phyloP scores from a whole-genome alignment of 2,329 filamentous ascomycete genomes.

The Penicillium sp. region DNA sequence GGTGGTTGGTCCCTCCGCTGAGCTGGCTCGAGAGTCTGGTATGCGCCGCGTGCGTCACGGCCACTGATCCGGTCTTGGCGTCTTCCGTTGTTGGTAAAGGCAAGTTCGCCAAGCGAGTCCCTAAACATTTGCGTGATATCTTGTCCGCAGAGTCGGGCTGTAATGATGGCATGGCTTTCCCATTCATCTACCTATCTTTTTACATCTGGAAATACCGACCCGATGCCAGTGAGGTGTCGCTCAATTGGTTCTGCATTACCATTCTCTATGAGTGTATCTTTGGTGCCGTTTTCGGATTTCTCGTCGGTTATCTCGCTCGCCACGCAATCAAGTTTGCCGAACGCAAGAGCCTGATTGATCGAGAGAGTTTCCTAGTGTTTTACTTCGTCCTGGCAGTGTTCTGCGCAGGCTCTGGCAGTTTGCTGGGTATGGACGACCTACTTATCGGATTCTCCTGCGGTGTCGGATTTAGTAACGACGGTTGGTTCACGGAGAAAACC shows the following conservation, averaged over 20 bases:
- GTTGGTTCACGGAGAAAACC: slow-evolving; percentile 97
- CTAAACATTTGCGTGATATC: slow-evolving; percentile 93
- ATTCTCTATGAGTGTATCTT: slow-evolving; percentile 96
- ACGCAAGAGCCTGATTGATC: slow-evolving; percentile 79
- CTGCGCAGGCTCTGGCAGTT: slow-evolving; percentile 87
- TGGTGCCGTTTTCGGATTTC: slow-evolving; percentile 82
- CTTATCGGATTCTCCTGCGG: slow-evolving; percentile 92
- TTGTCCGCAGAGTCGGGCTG: slow-evolving; percentile 96
- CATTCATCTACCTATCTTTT: slow-evolving; percentile 88
- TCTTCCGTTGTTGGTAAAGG: slow-evolving; percentile 98
- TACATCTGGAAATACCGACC: slow-evolving; percentile 84
- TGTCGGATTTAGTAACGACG: slow-evolving; percentile 98
- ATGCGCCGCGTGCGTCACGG: slow-evolving; percentile 89
- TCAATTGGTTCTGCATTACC: slow-evolving; percentile 85
- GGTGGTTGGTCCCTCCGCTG: slow-evolving; percentile 78
- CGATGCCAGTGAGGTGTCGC: slow-evolving; percentile 66
- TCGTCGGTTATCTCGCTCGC: slow-evolving; percentile 83
- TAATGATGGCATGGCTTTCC: slow-evolving; percentile 99
- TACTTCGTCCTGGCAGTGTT: slow-evolving; percentile 97
- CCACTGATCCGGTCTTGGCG: slow-evolving; percentile 92
- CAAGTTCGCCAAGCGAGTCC: slow-evolving; percentile 96
- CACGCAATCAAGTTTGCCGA: slow-evolving; percentile 89
- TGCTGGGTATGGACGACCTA: slow-evolving; percentile 88
- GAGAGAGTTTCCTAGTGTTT: slow-evolving; percentile 97
- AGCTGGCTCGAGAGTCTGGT: slow-evolving; percentile 88